Conservation (phyloP, 306 rosid genomes). For the Vicia sativa region DNA sequence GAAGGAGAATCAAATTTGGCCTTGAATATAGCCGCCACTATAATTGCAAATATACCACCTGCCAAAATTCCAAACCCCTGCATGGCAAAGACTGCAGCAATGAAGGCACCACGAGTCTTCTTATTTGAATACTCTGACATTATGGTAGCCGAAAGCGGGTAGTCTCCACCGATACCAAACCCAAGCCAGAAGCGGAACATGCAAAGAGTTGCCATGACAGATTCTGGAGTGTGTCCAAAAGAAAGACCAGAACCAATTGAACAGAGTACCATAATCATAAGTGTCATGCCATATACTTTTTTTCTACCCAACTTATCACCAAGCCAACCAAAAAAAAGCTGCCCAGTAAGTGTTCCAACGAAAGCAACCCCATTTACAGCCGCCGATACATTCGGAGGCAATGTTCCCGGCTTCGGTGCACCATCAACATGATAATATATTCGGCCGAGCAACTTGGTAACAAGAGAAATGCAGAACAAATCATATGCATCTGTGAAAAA, state of each 20-base stretch:
- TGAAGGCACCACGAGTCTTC: constrained; percentile 81
- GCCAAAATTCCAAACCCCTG: constrained; percentile 81
- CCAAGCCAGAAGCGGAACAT: constrained; percentile 86
- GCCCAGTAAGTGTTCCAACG: constrained; percentile 71
- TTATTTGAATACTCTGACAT: constrained; percentile 82
- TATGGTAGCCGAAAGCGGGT: constrained; percentile 80
- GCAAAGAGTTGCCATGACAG: constrained; percentile 71
- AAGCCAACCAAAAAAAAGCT: constrained; percentile 84
- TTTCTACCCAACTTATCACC: constrained; percentile 81
- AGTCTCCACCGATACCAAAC: constrained; percentile 79
- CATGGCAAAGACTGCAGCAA: constrained; percentile 87
- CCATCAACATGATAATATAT: constrained; percentile 70
- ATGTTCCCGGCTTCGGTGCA: constrained; percentile 58
- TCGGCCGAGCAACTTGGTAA: constrained; percentile 79
- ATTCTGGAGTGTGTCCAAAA: constrained; percentile 55
- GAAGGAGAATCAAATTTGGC: constrained; percentile 53
- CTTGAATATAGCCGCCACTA: constrained; percentile 54
- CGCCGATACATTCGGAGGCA: constrained; percentile 85
- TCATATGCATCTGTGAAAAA: constrained; percentile 92
- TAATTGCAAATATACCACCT: constrained; percentile 71
- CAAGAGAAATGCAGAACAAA: constrained; percentile 71
- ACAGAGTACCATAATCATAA: constrained; percentile 70
- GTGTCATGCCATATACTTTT: constrained; percentile 72
- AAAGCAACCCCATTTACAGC: constrained; percentile 86
- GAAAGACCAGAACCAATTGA: constrained; percentile 80